phyloP scores from a whole-genome alignment of 108 stramenopile genomes.

The Poteriospumella lacustris region DNA sequence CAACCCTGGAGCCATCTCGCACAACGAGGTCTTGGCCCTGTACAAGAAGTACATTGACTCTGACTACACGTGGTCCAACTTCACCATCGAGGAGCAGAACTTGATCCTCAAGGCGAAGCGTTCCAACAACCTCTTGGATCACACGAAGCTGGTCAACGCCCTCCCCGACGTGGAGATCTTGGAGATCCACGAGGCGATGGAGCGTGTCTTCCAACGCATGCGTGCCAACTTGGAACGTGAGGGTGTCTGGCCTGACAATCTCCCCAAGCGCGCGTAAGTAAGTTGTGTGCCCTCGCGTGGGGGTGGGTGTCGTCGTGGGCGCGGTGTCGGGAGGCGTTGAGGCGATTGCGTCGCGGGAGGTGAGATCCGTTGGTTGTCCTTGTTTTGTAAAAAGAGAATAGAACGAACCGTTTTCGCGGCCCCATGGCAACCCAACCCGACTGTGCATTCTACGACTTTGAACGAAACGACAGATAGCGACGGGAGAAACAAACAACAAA shows the following conservation, averaged over 20 bases:
- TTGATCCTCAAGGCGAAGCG: conserved; percentile 83
- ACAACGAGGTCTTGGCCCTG: conserved; percentile 93
- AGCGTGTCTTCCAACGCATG: conserved; percentile 90
- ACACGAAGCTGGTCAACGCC: conserved; percentile 83
- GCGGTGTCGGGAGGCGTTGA: too few relatives aligned
- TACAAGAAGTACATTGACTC: conserved; percentile 98
- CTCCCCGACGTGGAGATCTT: conserved; percentile 82
- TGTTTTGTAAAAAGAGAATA: too few relatives aligned
- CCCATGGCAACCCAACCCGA: too few relatives aligned
- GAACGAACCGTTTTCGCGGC: too few relatives aligned
- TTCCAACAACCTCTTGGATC: conserved; percentile 96
- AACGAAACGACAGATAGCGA: too few relatives aligned
- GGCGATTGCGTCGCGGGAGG: too few relatives aligned
- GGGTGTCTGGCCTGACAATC: conserved; percentile 46
- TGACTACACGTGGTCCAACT: conserved; percentile 89
- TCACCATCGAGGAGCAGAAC: conserved; percentile 65
- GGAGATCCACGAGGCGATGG: conserved; percentile 80
- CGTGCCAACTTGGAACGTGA: conserved; percentile 67
- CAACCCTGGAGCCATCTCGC: conserved; percentile 98
- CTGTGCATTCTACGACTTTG: too few relatives aligned
- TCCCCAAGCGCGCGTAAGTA: conserved; percentile 17
- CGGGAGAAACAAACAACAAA: too few relatives aligned
- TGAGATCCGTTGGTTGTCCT: too few relatives aligned
- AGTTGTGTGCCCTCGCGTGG: neutral
- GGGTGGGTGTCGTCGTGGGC: too few relatives aligned